Evolutionary conservation across 164 flowering plant genomes (phyloP), one percentile per base, ranked within the genome.

Genomic region (Amborella trichopoda): DNA sequence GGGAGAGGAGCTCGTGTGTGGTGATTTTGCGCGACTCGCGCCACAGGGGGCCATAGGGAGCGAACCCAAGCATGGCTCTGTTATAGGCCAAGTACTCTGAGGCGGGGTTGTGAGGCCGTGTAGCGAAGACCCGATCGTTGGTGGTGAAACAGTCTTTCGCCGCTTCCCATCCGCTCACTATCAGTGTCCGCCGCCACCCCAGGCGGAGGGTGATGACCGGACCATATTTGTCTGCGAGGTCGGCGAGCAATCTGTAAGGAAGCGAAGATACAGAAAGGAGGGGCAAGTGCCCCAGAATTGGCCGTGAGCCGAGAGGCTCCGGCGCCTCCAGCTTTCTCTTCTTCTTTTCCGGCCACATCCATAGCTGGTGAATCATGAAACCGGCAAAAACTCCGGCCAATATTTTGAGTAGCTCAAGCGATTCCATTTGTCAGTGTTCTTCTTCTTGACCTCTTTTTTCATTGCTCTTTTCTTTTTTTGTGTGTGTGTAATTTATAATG

Each of bases 11-110:
- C 26, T 48, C 40, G 17, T 22, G 8, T 20, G 51, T 19, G 40
- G 40, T 18, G 2, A 48, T 32, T 40, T 48, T 48, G 3, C 51
- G 51, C 23, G 23, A 5, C 14, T 48, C 40, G 2, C 38, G 51
- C 51, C 51, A 48, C 26, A 19, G 23, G 26, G 51, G 39, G 16
- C 51, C 51, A 27, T 48, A 48, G 26, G 51, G 40, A 2, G 51
- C 51, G 4, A 9, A 48, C 5, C 30, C 17, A 12, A 48, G 4
- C 38, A 21, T 48, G 19, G 24, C 11, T 27, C 14, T 20, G 39
- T 22, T 27, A 14, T 16, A 17, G n/a, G 38, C 40, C 3, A 48
- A 18, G 25, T 23, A 20, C 51, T 33, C 12, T 5, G 18, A 16
- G n/a, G 40, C 26, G 26, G 40, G n/a, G n/a, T 6, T 1, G 11